Conservation (phyloP, 179 eudicot genomes). For the Actinidia arguta region DNA sequence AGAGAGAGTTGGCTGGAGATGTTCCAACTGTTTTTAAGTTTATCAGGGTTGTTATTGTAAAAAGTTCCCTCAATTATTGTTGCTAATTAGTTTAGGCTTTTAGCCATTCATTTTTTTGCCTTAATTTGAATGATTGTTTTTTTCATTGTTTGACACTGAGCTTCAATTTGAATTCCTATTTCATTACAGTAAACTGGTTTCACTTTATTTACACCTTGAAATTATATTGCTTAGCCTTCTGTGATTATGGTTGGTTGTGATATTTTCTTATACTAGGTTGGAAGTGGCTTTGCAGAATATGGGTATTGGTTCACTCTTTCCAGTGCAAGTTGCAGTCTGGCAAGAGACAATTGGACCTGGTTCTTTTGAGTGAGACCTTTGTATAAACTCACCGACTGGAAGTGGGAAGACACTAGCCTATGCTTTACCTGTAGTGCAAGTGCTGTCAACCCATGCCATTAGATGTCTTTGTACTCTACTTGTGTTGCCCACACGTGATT, state of each 20-base stretch:
- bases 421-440: constrained; percentile 89
- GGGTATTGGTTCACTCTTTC: constrained; percentile 78
- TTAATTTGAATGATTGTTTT: neutral
- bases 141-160: neutral
- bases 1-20: too few relatives aligned
- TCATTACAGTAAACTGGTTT: constrained; percentile 3
- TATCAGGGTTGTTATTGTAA: neutral
- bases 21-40: neutral
- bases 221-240: neutral
- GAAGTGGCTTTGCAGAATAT: constrained; percentile 63
- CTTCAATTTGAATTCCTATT: constrained; percentile 9
- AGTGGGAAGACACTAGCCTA: constrained; percentile 96
- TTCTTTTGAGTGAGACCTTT: constrained; percentile 87
- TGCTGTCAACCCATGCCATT: constrained; percentile 64
- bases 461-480: constrained; percentile 89
- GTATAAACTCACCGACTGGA: constrained; percentile 96
- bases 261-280: constrained; percentile 48
- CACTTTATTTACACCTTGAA: neutral
- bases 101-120: neutral
- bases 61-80: neutral
- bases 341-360: constrained; percentile 98
- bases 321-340: constrained; percentile 98
- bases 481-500: constrained; percentile 95
- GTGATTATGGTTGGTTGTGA: neutral
- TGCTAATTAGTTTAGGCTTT: neutral